Evolutionary conservation across 192 early-diverging fungal genomes (phyloP), one percentile per base, ranked within the genome.

Genomic region (Coemansia sp.): DNA sequence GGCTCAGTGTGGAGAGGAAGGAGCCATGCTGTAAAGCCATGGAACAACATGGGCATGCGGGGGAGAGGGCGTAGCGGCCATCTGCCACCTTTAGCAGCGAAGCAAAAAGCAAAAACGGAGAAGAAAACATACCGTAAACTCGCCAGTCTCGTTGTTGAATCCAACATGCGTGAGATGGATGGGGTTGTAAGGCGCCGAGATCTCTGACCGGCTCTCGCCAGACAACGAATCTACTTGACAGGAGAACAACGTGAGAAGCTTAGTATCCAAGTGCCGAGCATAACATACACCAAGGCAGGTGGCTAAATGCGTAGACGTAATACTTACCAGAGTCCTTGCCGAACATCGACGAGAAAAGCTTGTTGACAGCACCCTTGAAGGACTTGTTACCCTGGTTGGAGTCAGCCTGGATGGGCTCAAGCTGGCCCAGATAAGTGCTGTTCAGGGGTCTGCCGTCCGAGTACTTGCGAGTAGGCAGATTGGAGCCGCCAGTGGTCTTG

Each of bases 151-250:
- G 64, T 91, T 89, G 75, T 99, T 95, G 75, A 93, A 99, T 7
- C 97, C 97, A 48, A 98, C 97, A 75, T 99, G 97, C 21, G 95
- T 97, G 43, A 99, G 85, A 82, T 99, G 97, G 39, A 96, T 90
- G 16, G 97, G 91, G 72, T 97, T 97, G 81, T 93, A 99, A 3
- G 97, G 97, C 23, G 87, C 87, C 14, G 94, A 95, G 62, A 99
- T 94, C 75, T 97, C 91, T 68, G 89, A 86, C 65, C 91, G 89
- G 61, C 90, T 92, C 70, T 88, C 86, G 21, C 80, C 84, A 39
- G 85, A 80, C 50, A 88, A 61, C 68, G 85, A 66, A 65, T 85
- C 87, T 85, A 70, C 62, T 41, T 14, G 47, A 33, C 36, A 47
- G 8, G 59, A 62, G 61, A 50, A 58, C 12, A 63, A 23, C n/a